Evolutionary conservation across 2,329 filamentous ascomycete species (phyloP), one percentile per base, ranked within the genome.

Genomic region (Cyphellophora attinorum): DNA sequence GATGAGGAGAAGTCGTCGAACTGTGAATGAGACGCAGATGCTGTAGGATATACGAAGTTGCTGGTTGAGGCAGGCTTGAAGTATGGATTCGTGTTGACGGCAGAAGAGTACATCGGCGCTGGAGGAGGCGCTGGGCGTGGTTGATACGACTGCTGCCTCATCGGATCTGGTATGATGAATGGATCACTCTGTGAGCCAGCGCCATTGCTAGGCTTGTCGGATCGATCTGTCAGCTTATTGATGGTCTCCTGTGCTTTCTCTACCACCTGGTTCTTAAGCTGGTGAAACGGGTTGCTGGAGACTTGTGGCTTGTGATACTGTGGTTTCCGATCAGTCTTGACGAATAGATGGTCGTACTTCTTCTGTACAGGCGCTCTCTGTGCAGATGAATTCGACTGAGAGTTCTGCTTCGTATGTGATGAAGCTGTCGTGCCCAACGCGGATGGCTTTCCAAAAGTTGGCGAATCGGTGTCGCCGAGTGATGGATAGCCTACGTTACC

Each of bases 381-480:
- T 69, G 5, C 68, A 67, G 28, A 69, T 11, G 61, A 37, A 71
- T 70, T 56, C 73, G 73, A 5, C 65, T 57, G 41, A 64, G 55
- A 17, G 52, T 52, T 42, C 57, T 65, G 50, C 51, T 60, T 46
- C 42, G 68, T 58, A 51, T 67, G 62, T 44, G 57, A 17, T 44
- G 46, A 31, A 48, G 52, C 31, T 19, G 21, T 25, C n/a, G 21
- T 8, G 21, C 70, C 60, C 37, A 78, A 55, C 11, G 72, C 70
- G 41, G 72, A 76, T 2, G 74, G 62, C 46, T 70, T 68, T 33
- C 74, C 74, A 48, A 78, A 79, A 47, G 76, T 65, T 25, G 68
- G 61, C 19, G 62, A 56, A 11, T 36, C 25, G 28, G 40, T 43
- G 10, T 57, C 45, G 11, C 56, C 48, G 18, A 56, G 27, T 23